Conservation (phyloP, 2,329 filamentous ascomycete species). For the Fusarium vanettenii region DNA sequence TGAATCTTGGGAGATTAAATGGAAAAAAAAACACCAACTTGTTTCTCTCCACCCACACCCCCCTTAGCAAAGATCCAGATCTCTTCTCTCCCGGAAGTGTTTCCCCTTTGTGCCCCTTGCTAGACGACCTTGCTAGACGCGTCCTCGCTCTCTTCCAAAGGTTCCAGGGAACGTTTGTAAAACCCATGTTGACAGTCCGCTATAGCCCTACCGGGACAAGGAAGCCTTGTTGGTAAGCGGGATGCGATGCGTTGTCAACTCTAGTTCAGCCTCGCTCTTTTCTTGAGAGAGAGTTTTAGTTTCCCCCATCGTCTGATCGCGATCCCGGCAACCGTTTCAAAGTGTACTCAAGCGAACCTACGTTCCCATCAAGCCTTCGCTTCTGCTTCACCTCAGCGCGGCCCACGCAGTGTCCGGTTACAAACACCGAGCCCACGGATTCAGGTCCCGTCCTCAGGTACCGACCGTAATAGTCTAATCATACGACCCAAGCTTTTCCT, state of each 20-base stretch:
- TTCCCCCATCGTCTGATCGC: constrained; percentile 1
- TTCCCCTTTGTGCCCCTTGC: constrained; percentile 7
- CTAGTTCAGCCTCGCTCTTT: constrained; percentile 17
- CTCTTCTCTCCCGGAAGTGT: constrained; percentile 9
- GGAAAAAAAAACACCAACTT: neutral
- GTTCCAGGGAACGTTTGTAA: constrained; percentile 17
- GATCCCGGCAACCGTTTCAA: constrained; percentile 7
- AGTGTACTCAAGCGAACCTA: neutral
- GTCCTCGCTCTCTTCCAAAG: neutral
- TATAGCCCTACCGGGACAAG: constrained; percentile 12
- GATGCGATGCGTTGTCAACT: constrained; percentile 30
- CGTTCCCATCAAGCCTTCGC: neutral
- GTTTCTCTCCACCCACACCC: constrained; percentile 19
- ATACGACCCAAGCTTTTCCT: neutral
- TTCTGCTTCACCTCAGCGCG: neutral
- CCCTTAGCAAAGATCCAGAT: constrained; percentile 18
- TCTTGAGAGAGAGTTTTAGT: neutral
- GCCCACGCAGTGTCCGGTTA: neutral
- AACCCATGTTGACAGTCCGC: constrained; percentile 8
- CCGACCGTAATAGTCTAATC: constrained; percentile 2
- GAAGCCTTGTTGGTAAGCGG: constrained; percentile 2
- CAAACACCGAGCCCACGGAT: neutral
- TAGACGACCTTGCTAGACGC: neutral
- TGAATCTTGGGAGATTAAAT: constrained; percentile 43
- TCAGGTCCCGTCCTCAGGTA: neutral